Percentiles rank a stretch among this genome's conserved stretches.
phyloP scores from a whole-genome alignment of 2,329 filamentous ascomycete species.

The Fusarium virguliforme region DNA sequence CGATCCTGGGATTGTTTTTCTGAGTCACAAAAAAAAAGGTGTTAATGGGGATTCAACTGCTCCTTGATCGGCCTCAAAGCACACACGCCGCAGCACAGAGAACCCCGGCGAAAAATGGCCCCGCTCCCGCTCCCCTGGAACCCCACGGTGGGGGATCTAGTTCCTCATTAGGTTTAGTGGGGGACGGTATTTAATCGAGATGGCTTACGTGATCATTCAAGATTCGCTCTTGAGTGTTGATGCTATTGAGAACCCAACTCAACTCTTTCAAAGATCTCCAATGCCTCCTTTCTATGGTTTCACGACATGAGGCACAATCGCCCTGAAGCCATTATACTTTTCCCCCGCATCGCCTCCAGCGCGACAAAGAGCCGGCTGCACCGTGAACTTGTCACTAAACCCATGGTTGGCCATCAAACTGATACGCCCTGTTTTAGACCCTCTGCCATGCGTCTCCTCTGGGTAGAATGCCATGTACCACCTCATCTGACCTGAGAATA shows the following conservation, averaged over 20 bases:
- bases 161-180: conserved; percentile 3
- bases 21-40: conserved; percentile 47
- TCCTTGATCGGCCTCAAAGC: conserved; percentile 38
- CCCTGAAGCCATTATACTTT: not conserved
- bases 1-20: conserved; percentile 26
- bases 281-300: not conserved
- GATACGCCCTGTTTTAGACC: not conserved
- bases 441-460: not conserved
- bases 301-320: not conserved
- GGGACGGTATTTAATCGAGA: not conserved
- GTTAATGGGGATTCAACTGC: conserved; percentile 17
- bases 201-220: not conserved
- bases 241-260: not conserved
- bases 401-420: not conserved
- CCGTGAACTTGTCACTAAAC: not conserved
- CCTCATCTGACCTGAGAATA: not conserved
- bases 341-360: not conserved
- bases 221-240: not conserved
- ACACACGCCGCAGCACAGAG: not conserved
- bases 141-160: conserved; percentile 3
- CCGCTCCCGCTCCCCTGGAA: conserved; percentile 40
- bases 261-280: not conserved
- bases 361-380: conserved; percentile 9
- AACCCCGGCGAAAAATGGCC: conserved; percentile 42
- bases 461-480: conserved; percentile 4